These are phyloP conservation scores for Lentinus brumalis DNA, from an alignment of 768 basidiomycete genomes.

Conservation along the genomic window DNA sequence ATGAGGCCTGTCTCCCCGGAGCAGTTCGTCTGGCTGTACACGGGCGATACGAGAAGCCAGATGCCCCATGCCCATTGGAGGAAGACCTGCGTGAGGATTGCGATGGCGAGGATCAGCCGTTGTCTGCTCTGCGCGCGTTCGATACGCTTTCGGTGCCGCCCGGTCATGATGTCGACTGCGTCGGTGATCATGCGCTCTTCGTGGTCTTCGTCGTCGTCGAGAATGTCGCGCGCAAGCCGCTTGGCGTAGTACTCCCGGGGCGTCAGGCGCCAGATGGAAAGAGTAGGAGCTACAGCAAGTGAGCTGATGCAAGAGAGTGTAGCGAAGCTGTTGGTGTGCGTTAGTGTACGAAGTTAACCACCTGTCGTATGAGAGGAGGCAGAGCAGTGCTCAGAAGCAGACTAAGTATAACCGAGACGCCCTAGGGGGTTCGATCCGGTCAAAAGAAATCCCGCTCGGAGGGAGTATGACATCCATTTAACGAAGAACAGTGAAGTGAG, in stretches of 20 bases:
- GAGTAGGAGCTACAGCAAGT: conserved; percentile 27
- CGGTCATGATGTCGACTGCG: conserved; percentile 1
- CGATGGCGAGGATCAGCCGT: conserved; percentile 27
- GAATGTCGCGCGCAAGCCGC: conserved; percentile 17
- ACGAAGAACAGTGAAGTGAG: not conserved
- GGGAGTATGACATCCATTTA: not conserved
- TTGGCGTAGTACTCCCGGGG: conserved; percentile 20
- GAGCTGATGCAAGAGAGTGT: conserved; percentile 32
- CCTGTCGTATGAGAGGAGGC: too few relatives aligned
- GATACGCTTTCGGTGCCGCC: conserved; percentile 15
- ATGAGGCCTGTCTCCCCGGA: conserved; percentile 23
- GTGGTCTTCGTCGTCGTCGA: conserved; percentile 1
- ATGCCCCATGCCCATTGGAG: conserved; percentile 32
- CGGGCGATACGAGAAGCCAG: conserved; percentile 26
- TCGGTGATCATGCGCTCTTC: not conserved
- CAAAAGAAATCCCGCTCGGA: not conserved
- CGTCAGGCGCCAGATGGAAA: conserved; percentile 29
- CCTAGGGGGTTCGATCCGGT: too few relatives aligned
- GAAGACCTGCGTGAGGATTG: conserved; percentile 30
- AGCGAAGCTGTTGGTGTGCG: conserved; percentile 14
- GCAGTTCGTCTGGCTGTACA: conserved; percentile 26
- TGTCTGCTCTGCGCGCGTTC: conserved; percentile 21
- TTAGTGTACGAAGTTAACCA: too few relatives aligned
- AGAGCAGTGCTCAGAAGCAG: too few relatives aligned
- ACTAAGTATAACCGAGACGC: too few relatives aligned